A percentile compares a stretch with the other conserved stretches of the same genome.
Evolutionary conservation across 768 basidiomycete genomes (phyloP).

Genomic region (Lentinus brumalis): DNA sequence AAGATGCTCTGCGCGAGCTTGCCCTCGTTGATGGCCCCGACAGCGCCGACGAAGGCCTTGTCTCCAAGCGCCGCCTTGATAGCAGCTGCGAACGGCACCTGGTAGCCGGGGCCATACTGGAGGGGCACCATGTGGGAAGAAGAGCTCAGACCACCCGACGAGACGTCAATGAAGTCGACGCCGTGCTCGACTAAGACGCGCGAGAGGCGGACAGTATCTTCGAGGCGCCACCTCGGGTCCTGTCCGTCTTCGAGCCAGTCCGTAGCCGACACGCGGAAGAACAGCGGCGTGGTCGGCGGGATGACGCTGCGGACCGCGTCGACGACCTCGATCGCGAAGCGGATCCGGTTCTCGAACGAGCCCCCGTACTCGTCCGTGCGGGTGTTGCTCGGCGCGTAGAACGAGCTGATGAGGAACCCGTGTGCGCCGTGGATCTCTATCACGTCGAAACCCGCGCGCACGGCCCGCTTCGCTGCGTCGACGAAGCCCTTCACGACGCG

Average conservation of each 20-base stretch:
- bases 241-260: too few species aligned
- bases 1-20: too few species aligned
- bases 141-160: constrained; percentile 59
- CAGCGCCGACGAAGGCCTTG: constrained; percentile 48
- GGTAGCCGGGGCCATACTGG: constrained; percentile 12
- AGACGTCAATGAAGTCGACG: constrained; percentile 76
- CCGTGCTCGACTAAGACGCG: constrained; percentile 44
- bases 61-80: constrained; percentile 47
- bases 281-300: constrained; percentile 64
- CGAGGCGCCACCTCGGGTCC: too few species aligned
- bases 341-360: constrained; percentile 48
- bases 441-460: constrained; percentile 50
- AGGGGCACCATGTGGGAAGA: constrained; percentile 31
- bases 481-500: constrained; percentile 31
- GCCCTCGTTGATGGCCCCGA: constrained; percentile 48
- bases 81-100: constrained; percentile 10
- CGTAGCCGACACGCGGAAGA: constrained; percentile 42
- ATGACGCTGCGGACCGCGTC: constrained; percentile 63
- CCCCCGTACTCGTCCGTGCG: constrained; percentile 53
- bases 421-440: constrained; percentile 27
- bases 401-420: constrained; percentile 30
- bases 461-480: constrained; percentile 44
- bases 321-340: constrained; percentile 62
- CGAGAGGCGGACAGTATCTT: too few species aligned
- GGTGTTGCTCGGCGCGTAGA: constrained; percentile 43